Evolutionary conservation across 805 yeast species (phyloP).

Genomic region (Suhomyces kilbournensis): DNA sequence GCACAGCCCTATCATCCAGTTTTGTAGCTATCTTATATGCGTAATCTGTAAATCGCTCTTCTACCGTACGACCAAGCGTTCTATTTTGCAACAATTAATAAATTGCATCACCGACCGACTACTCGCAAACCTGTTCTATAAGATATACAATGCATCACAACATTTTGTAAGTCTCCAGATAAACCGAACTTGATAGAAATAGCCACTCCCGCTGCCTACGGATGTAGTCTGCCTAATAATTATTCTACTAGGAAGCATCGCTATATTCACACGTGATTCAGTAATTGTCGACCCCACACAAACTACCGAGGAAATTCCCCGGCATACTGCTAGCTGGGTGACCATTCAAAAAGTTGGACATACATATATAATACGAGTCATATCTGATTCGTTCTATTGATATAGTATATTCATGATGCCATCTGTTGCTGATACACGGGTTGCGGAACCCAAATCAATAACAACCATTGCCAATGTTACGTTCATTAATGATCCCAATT

Average conservation of each 20-base stretch:
- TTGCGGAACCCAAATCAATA: slow-evolving; percentile 11
- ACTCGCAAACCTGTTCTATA: too few relatives aligned
- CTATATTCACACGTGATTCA: not conserved
- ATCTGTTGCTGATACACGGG: slow-evolving; percentile 10
- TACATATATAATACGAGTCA: not conserved
- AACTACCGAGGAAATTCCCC: slow-evolving; percentile 2
- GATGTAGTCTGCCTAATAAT: not conserved
- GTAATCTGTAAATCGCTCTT: not conserved
- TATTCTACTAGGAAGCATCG: not conserved
- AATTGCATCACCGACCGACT: not conserved
- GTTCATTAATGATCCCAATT: slow-evolving; percentile 30
- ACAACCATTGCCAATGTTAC: slow-evolving; percentile 29
- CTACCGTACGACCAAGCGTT: not conserved
- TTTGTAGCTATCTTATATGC: too few relatives aligned
- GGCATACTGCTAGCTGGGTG: not conserved
- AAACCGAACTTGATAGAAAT: not conserved
- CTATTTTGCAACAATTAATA: not conserved
- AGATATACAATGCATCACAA: too few relatives aligned
- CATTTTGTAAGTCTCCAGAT: too few relatives aligned
- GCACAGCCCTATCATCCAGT: not conserved
- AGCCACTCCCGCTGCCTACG: not conserved
- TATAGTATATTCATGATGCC: slow-evolving; percentile 10
- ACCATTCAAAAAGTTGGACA: not conserved
- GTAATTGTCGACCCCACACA: not conserved
- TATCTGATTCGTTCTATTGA: not conserved